Evolutionary conservation across 306 rosid species (phyloP), one percentile per base, ranked within the genome.

Genomic region (apple (Malus domestica)): DNA sequence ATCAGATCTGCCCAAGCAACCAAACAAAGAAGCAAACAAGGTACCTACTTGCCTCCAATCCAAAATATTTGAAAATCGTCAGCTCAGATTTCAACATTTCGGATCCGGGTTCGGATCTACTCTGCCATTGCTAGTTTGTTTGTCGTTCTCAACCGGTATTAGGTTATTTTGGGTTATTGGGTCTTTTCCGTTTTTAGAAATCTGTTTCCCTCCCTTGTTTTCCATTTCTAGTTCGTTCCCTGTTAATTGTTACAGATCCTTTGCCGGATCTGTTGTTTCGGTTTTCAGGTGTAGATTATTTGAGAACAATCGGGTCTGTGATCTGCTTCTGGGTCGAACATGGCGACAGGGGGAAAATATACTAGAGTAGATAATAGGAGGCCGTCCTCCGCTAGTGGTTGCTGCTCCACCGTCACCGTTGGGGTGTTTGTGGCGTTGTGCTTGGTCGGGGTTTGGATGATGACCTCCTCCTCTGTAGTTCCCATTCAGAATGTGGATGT

Each of bases 401-500:
- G 90, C 86, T 88, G 96, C 85, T 95, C 98, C 10, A 86, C 96
- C 3, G 91, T 90, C 80, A 86, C 97, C 20, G 87, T 95, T 79
- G 96, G 88, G 54, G 90, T 89, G 76, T 90, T 95, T 77, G 97
- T 95, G 79, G 97, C 91, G 22, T 78, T 95, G 80, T 90, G 93
- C 70, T 84, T 95, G 90, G 94, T 90, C 57, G 98, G 97, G 59
- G 72, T 92, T 79, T 95, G 98, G 98, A 92, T 95, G 97, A 84
- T 95, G 91, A 90, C 96, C 18, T 95, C 98, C 0, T 91, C 96
- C 11, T 89, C 97, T 19, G 90, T 86, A 46, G 97, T 86, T 76
- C 96, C 97, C 4, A 90, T 64, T 64, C 95, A 89, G 78, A 90
- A 90, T 75, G 90, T 74, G 10, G 98, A 89, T 72, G 85, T 86